These are phyloP conservation scores for Angomonas deanei DNA, from an alignment of 208 protist genomes.

Conservation along the genomic window DNA sequence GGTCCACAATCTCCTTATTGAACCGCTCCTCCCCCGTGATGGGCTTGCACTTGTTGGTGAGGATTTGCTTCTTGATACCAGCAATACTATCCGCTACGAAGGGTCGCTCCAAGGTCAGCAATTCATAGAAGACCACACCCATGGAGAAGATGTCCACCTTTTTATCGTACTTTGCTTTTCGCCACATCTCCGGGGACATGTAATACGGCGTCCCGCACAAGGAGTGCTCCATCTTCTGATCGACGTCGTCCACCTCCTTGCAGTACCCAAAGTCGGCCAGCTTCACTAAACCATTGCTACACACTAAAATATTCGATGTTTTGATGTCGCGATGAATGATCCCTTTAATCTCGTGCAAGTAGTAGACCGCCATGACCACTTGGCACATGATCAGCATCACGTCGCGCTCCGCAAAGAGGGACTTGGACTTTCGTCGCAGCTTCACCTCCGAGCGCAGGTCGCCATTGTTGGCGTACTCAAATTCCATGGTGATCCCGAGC, in stretches of 20 bases:
- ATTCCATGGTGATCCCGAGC: conserved; percentile 33
- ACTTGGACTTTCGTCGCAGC: conserved; percentile 9
- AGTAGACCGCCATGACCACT: conserved; percentile 41
- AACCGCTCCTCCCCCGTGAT: conserved; percentile 1
- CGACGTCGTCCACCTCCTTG: conserved; percentile 22
- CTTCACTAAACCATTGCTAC: conserved; percentile 53
- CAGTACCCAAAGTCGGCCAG: conserved; percentile 65
- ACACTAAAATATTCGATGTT: conserved; percentile 58
- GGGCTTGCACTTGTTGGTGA: conserved; percentile 16
- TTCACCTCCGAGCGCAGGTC: conserved; percentile 49
- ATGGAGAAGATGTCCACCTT: conserved; percentile 86
- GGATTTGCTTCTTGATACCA: conserved; percentile 30
- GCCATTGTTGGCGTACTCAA: conserved; percentile 59
- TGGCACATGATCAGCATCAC: conserved; percentile 39
- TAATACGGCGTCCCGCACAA: conserved; percentile 81
- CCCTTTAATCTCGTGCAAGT: conserved; percentile 41
- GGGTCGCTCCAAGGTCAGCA: conserved; percentile 47
- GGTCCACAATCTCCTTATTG: conserved; percentile 19
- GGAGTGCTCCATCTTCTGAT: conserved; percentile 20
- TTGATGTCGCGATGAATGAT: conserved; percentile 81
- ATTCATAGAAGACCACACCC: conserved; percentile 59
- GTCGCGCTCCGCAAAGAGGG: conserved; percentile 34
- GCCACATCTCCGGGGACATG: conserved; percentile 80
- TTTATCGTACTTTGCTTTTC: conserved; percentile 70
- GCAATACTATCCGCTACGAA: conserved; percentile 43